Base-by-base conservation (phyloP, 192 early-diverging fungal species). In the Coemansia sp. region DNA sequence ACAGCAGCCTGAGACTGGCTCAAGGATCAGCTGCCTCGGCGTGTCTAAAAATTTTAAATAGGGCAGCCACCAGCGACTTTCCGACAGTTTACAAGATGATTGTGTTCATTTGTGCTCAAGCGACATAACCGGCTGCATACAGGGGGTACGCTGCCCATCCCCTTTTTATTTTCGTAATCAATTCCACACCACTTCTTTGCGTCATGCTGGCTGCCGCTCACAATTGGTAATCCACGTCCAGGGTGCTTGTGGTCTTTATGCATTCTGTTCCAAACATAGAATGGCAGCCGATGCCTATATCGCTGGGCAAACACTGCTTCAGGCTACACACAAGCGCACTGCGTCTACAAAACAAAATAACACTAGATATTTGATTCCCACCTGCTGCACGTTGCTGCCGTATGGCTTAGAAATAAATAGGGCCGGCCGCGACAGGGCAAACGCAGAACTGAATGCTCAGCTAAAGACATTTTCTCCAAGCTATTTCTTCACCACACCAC, bases 201-300 rank as follows among this genome's bases (percentile, higher is more conserved):
- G 55, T 56, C 55, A 58, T 58, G 22, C 22, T 23, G 22, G 56
- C 19, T 39, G 56, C 27, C 22, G 14, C n/a, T 58, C 56, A 58
- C 56, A 61, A 48, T 48, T 62, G 60, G 60, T 62, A 62, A 62
- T 62, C 60, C 60, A 19, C 15, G 15, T 35, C 55, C 55, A 56
- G 55, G 55, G 55, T 37, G 55, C 35, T 56, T 56, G 29, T 56
- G 55, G 55, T 56, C 21, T 4, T 56, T 19, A 56, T 56, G 55
- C 55, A 56, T 17, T 17, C 61, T 54, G 61, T 69, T 69, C 67
- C 67, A 69, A 69, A 69, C 67, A 57, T 69, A 69, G 67, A 69
- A 67, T 38, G 41, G 60, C 60, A 61, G 49, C 23, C 39, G 23
- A 32, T 58, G 29, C 50, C 37, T 51, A 43, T 51, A 38, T 50